Base-by-base conservation (phyloP, 768 basidiomycete species). In the Antrodiella citrinella region DNA sequence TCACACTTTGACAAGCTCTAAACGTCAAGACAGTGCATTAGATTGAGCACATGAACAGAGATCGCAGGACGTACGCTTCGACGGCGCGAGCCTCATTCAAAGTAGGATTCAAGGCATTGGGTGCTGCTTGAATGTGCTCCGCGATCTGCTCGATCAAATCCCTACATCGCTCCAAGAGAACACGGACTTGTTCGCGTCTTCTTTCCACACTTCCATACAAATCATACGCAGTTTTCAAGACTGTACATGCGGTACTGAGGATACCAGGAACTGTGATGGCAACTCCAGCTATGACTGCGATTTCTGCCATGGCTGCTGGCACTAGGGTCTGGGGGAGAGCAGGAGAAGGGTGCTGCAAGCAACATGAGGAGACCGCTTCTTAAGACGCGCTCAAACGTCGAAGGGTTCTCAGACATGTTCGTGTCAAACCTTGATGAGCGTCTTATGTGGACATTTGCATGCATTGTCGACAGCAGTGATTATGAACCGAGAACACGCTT, bases 261-360 rank as follows among this genome's bases (percentile, higher is more conserved):
- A 35, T 35, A 15, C 30, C 30, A 7, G 50, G 53, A 26, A 54
- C 42, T 4, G 53, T 51, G 21, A 51, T 41, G 1, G 50, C 20
- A 5, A 46, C n/a, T 9, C 50, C 53, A n/a, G 39, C 42, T 7
- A 54, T 46, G 4, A 21, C 30, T 13, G 20, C 24, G 21, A 35
- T 12, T 46, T 54, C 53, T 30, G 53, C 53, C 53, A 54, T 54
- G 49, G n/a, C n/a, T n/a, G n/a, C n/a, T n/a, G n/a, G n/a, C n/a
- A n/a, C n/a, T n/a, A n/a, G n/a, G n/a, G n/a, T n/a, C n/a, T n/a
- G n/a, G n/a, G n/a, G n/a, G n/a, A n/a, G n/a, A n/a, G n/a, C n/a
- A n/a, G n/a, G n/a, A n/a, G n/a, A n/a, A n/a, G n/a, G n/a, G n/a
- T n/a, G n/a, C n/a, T n/a, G n/a, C n/a, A n/a, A n/a, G n/a, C n/a